Evolutionary conservation across 768 basidiomycete species (phyloP), one percentile per base, ranked within the genome.

Genomic region (Tulasnella sp.): DNA sequence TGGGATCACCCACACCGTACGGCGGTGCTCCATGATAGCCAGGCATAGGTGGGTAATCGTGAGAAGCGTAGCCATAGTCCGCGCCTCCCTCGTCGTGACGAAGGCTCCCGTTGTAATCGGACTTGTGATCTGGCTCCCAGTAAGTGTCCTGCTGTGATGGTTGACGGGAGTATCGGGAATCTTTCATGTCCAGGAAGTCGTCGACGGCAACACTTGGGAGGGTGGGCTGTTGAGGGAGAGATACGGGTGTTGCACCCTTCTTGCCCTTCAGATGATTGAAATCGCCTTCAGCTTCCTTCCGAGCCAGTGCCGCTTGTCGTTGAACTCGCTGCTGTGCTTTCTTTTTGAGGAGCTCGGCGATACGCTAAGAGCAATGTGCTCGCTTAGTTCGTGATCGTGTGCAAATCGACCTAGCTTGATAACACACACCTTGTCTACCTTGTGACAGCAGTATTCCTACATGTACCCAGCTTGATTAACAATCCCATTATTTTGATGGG

Each of bases 391-490:
- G 51, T 26, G 8, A 45, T 54, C 19, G 8, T n/a, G n/a, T 5
- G 24, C 5, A 23, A 9, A 21, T 27, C 30, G 51, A 5, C 50
- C 15, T 29, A 9, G 52, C 8, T 21, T 47, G 17, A 19, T 56
- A 15, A 38, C 27, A 43, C 67, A 58, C 68, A 90, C 88, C 82
- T 97, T 97, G 76, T 99, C 95, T 51, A 97, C 91, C 72, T 97
- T 96, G 76, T 98, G 91, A 70, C 94, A 97, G 72, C 89, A 90
- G 73, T 96, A 97, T 78, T 99, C 95, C 85, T 90, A 64, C 4
- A n/a, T 4, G 44, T 11, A n/a, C 3, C 23, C 19, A n/a, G n/a
- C n/a, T n/a, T n/a, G n/a, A n/a, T n/a, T n/a, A n/a, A n/a, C n/a
- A n/a, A 47, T 21, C 13, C 51, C 38, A 38, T 53, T 21, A 38